These are phyloP conservation scores for Noccaea caerulescens DNA, from an alignment of 345 rosid genomes.

Conservation along the genomic window DNA sequence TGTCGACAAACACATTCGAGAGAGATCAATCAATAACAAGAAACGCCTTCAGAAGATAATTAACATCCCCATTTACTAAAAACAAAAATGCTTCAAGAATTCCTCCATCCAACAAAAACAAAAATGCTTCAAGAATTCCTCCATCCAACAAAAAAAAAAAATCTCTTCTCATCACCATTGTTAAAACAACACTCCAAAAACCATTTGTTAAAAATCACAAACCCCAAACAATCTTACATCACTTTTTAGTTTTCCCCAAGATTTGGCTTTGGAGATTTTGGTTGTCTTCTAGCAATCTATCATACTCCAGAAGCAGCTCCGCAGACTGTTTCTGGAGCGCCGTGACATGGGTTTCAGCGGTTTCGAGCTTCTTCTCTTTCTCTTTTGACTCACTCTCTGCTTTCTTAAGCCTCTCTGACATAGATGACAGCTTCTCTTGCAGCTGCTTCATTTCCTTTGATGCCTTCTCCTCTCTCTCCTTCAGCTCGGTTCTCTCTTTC, in stretches of 20 bases:
- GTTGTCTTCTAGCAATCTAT: slow-evolving; percentile 82
- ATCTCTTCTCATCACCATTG: slow-evolving; percentile 22
- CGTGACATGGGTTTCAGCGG: slow-evolving; percentile 77
- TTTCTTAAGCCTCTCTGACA: slow-evolving; percentile 64
- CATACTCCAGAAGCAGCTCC: slow-evolving; percentile 87
- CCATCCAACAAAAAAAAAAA: slow-evolving; percentile 4
- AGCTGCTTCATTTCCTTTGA: slow-evolving; percentile 63
- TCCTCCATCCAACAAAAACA: slow-evolving; percentile 2
- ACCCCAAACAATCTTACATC: slow-evolving; percentile 6
- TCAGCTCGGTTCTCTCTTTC: slow-evolving; percentile 63
- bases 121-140: slow-evolving; percentile 11
- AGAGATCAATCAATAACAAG: neutral
- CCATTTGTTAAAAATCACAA: slow-evolving; percentile 5
- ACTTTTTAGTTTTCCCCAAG: slow-evolving; percentile 21
- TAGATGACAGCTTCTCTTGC: slow-evolving; percentile 54
- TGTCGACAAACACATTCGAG: slow-evolving; percentile 9
- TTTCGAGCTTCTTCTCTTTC: slow-evolving; percentile 78
- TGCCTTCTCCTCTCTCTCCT: slow-evolving; percentile 70
- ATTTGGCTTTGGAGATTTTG: slow-evolving; percentile 81
- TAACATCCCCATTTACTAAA: slow-evolving; percentile 22
- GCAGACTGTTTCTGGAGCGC: slow-evolving; percentile 93
- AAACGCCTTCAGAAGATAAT: neutral
- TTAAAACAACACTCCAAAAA: neutral
- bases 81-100: slow-evolving; percentile 19
- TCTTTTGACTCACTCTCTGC: slow-evolving; percentile 66